phyloP scores from a whole-genome alignment of 169 alveolate genomes.

The Eimeria maxima region DNA sequence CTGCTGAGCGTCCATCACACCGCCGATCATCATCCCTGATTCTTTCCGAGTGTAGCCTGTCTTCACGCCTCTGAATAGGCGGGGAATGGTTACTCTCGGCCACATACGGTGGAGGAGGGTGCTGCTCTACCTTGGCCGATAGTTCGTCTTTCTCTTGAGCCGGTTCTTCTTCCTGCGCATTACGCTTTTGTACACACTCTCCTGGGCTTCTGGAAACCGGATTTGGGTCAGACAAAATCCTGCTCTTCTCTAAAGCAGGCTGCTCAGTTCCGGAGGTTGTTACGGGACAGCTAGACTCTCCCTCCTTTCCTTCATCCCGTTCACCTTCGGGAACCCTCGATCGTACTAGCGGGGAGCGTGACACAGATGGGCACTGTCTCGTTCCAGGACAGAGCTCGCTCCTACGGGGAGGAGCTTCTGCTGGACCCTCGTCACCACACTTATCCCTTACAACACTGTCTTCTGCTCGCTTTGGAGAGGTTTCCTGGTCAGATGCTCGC shows the following conservation, averaged over 20 bases:
- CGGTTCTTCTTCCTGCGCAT: constrained; percentile 27
- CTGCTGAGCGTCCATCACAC: not conserved
- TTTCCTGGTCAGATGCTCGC: not conserved
- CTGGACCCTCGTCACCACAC: not conserved
- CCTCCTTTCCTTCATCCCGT: constrained; percentile 23
- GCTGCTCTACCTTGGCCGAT: not conserved
- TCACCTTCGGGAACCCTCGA: not conserved
- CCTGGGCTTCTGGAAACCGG: not conserved
- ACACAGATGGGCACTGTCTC: constrained; percentile 7
- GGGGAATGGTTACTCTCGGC: not conserved
- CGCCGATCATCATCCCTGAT: constrained; percentile 5
- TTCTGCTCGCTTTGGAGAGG: constrained; percentile 9
- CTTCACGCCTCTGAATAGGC: not conserved
- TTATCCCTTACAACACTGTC: not conserved
- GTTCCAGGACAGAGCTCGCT: not conserved
- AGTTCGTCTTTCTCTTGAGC: not conserved
- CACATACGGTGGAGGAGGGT: not conserved
- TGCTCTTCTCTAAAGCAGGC: not conserved
- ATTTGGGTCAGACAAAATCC: not conserved
- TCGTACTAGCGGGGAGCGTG: constrained; percentile 37
- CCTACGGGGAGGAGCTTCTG: constrained; percentile 3
- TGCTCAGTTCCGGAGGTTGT: constrained; percentile 21
- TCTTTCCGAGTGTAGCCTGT: constrained; percentile 18
- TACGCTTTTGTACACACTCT: not conserved
- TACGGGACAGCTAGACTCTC: not conserved